Evolutionary conservation across 768 basidiomycete species (phyloP).

Genomic region (Leucocoprinus birnbaumii): DNA sequence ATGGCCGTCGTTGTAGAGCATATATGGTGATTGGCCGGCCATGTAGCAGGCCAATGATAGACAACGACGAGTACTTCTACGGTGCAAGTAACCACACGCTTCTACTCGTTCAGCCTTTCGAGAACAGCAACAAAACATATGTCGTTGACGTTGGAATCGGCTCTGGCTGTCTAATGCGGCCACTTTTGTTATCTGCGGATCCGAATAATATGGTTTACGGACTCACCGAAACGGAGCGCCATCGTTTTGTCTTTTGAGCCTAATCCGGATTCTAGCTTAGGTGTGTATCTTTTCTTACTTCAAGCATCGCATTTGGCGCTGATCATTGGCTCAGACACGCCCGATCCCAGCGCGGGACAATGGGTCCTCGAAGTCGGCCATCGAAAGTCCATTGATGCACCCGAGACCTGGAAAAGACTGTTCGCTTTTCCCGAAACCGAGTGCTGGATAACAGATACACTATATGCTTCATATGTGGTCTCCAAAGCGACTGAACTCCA

Average conservation of each 20-base stretch:
- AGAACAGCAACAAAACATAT: slow-evolving; percentile 24
- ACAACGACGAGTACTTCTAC: slow-evolving; percentile 14
- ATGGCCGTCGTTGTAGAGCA: too few relatives aligned
- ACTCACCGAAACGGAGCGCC: slow-evolving; percentile 3
- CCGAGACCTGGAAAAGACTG: too few relatives aligned
- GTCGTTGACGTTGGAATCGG: slow-evolving; percentile 34
- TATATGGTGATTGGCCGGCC: too few relatives aligned
- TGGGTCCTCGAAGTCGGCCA: slow-evolving; percentile 17
- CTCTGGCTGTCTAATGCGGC: slow-evolving; percentile 18
- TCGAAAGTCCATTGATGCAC: slow-evolving; percentile 3
- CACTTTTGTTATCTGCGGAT: slow-evolving; percentile 22
- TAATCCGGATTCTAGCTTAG: background rate
- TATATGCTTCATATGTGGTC: slow-evolving; percentile 22
- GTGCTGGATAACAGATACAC: slow-evolving; percentile 20
- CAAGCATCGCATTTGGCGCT: too few relatives aligned
- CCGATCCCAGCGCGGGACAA: too few relatives aligned
- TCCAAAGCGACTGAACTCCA: too few relatives aligned
- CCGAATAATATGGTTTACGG: slow-evolving; percentile 2
- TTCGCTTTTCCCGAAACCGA: slow-evolving; percentile 19
- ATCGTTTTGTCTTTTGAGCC: slow-evolving; percentile 1
- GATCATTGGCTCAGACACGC: too few relatives aligned
- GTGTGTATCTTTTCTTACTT: too few relatives aligned
- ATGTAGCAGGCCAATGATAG: too few relatives aligned
- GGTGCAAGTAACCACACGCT: slow-evolving; percentile 21
- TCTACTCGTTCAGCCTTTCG: slow-evolving; percentile 28